Conservation (phyloP, 2,329 filamentous ascomycete species). For the Ustulina deusta region DNA sequence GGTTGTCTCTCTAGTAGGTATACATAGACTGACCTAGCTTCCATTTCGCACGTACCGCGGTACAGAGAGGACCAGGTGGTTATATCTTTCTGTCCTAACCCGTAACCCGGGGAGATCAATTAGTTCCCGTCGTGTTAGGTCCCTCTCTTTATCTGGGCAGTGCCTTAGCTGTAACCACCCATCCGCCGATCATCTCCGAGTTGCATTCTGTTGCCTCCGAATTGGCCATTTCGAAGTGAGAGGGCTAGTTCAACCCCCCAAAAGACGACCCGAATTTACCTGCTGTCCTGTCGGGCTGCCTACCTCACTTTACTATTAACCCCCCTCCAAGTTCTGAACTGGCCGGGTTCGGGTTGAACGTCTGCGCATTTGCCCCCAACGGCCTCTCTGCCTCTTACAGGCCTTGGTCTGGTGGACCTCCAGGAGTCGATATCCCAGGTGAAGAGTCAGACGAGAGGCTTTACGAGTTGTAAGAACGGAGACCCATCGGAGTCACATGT, state of each 20-base stretch:
- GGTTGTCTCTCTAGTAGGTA: conserved; percentile 1
- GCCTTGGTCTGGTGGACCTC: background rate
- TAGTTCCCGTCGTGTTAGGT: conserved; percentile 5
- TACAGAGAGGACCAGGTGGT: background rate
- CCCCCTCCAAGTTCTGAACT: conserved; percentile 1
- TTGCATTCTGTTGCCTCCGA: conserved; percentile 17
- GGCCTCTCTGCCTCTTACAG: background rate
- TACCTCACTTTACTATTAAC: background rate
- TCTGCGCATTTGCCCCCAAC: conserved; percentile 14
- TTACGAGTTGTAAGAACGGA: background rate
- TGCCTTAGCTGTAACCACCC: conserved; percentile 8
- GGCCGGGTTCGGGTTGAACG: background rate
- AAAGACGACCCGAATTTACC: conserved; percentile 7
- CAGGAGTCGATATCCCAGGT: background rate
- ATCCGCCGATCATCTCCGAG: conserved; percentile 14
- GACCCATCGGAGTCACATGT: conserved; percentile 11
- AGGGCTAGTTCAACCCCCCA: conserved; percentile 12
- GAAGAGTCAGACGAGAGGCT: background rate
- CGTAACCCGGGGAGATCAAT: conserved; percentile 10
- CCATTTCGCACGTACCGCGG: conserved; percentile 8
- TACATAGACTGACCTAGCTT: conserved; percentile 25
- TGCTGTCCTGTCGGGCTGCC: background rate
- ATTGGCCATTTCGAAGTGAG: conserved; percentile 1
- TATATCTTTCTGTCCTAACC: conserved; percentile 1
- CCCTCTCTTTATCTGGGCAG: conserved; percentile 1